These are phyloP conservation scores for Penicillium sclerotigenum DNA, from an alignment of 2,329 filamentous ascomycete genomes.

Conservation along the genomic window DNA sequence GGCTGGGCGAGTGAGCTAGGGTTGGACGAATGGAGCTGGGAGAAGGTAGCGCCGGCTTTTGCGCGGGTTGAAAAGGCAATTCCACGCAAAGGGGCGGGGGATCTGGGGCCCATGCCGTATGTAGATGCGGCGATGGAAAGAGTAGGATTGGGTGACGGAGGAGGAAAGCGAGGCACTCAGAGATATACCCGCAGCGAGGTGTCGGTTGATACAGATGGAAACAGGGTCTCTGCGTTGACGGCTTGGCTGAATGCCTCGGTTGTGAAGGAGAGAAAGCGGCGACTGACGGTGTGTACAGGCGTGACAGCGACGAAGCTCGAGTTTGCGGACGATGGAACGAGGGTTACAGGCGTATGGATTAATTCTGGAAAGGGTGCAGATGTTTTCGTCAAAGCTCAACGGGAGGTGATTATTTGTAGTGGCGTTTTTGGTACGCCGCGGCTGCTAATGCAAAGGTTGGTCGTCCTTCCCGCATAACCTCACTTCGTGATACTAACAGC, in stretches of 20 bases:
- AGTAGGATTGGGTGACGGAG: not conserved
- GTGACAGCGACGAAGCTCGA: not conserved
- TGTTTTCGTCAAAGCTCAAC: not conserved
- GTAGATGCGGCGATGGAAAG: not conserved
- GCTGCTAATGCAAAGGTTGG: constrained; percentile 1
- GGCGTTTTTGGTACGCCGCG: constrained; percentile 3
- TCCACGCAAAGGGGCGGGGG: not conserved
- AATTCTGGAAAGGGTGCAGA: not conserved
- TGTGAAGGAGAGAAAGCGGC: not conserved
- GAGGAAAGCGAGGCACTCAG: not conserved
- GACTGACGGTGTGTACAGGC: constrained; percentile 1
- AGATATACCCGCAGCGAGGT: constrained; percentile 1
- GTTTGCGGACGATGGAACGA: not conserved
- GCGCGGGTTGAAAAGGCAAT: not conserved
- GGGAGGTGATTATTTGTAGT: not conserved
- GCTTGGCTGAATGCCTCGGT: not conserved
- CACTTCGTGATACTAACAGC: not conserved
- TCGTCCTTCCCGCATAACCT: not conserved
- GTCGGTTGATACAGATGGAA: not conserved
- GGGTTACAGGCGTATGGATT: not conserved
- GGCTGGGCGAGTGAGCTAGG: constrained; percentile 1
- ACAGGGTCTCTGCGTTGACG: not conserved
- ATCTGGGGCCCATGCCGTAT: not conserved
- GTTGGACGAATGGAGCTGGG: not conserved
- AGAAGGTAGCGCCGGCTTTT: not conserved